Base-by-base conservation (phyloP, 2,329 filamentous ascomycete species). In the Elsinoe perseae region DNA sequence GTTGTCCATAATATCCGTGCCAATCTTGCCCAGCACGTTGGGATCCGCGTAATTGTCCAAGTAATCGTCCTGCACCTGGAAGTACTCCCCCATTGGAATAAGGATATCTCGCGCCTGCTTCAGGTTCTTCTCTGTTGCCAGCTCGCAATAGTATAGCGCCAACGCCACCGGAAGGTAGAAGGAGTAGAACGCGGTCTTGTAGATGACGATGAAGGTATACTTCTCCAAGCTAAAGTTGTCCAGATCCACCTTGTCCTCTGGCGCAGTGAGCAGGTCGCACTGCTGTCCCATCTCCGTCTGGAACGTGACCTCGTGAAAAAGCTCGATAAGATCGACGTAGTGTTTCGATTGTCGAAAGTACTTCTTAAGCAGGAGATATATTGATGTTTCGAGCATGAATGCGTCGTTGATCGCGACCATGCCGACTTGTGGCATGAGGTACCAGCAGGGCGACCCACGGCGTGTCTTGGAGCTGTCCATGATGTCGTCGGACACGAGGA, bases 111-210 rank as follows among this genome's bases (percentile, higher is more conserved):
- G 83, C 43, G 89, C 86, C 68, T 87, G 86, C 75, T 92, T 86
- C 59, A 98, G 83, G 78, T 96, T 97, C 74, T 87, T 82, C 25
- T 85, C 82, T 7, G 89, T 93, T 20, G 92, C 93, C 59, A 91
- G 79, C 68, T 89, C 85, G 63, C 91, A 82, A 74, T 90, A 86
- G 77, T 92, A 79, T 65, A 98, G 80, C 4, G 93, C 89, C 43
- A 98, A 82, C 8, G 90, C 92, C 56, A 98, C 90, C 58, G 93
- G 93, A 12, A 98, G 86, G 77, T 97, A 97, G 81, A 98, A 98
- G 68, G 87, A 95, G 80, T 98, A 98, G 79, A 95, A 98, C 53
- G 93, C 91, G 21, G 93, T 98, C 84, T 98, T 98, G 84, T 95
- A 97, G 75, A 95, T 88, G 76, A 98, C 93, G 68, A 98, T 98